phyloP scores from a whole-genome alignment of 2,329 filamentous ascomycete species.

The Xylariaceae sp. region DNA sequence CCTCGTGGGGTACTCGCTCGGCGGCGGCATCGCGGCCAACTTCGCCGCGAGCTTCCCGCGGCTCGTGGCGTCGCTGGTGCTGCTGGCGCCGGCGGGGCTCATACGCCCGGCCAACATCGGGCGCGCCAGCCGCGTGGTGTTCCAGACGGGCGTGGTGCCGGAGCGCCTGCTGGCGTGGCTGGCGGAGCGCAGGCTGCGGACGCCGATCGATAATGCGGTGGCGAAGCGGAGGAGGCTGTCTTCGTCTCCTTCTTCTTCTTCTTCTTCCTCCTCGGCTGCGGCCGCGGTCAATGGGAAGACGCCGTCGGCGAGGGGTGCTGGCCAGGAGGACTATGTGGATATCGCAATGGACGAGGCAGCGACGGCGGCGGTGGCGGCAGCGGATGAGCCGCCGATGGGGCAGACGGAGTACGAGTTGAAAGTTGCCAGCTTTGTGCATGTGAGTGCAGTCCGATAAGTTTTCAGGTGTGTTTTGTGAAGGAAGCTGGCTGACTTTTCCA shows the following conservation, averaged over 20 bases:
- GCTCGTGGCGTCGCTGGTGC: constrained; percentile 64
- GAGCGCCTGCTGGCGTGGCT: constrained; percentile 45
- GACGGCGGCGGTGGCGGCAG: constrained; percentile 25
- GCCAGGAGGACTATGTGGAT: constrained; percentile 31
- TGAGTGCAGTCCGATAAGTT: no score
- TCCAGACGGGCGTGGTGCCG: constrained; percentile 49
- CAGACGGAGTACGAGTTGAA: constrained; percentile 39
- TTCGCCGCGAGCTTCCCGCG: constrained; percentile 71
- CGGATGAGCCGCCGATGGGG: constrained; percentile 20
- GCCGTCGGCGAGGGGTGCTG: neutral
- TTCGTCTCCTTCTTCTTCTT: constrained; percentile 5
- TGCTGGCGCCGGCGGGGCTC: constrained; percentile 76
- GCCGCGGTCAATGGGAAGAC: neutral
- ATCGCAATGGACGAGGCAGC: constrained; percentile 39
- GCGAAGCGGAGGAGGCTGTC: constrained; percentile 18
- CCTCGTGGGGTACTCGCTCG: constrained; percentile 76
- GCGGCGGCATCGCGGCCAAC: constrained; percentile 70
- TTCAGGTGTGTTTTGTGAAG: no score
- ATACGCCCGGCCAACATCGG: constrained; percentile 56
- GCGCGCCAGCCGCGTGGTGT: constrained; percentile 44
- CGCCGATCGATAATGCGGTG: constrained; percentile 42
- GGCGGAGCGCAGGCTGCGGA: constrained; percentile 44
- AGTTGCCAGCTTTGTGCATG: constrained; percentile 45
- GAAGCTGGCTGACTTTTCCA: no score
- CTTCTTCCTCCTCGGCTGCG: no score